These are phyloP conservation scores for Pyrus hybrid DNA, from an alignment of 331 rosid genomes.

Conservation along the genomic window DNA sequence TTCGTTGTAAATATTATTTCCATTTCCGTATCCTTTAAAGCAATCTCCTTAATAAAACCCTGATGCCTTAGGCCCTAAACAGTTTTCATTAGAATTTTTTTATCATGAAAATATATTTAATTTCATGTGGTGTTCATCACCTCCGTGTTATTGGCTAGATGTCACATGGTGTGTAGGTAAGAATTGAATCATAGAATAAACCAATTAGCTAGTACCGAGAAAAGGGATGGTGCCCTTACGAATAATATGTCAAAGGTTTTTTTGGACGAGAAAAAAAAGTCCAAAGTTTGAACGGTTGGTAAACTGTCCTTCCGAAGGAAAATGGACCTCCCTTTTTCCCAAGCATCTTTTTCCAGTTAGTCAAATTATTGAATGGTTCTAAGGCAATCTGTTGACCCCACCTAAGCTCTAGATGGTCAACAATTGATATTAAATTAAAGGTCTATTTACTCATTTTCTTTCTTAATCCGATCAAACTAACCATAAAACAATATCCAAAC, in stretches of 20 bases:
- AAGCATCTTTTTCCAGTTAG: not conserved
- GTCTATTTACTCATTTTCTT: not conserved
- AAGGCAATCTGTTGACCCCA: not conserved
- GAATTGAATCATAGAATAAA: not conserved
- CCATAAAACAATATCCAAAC: not conserved
- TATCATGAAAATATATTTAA: not conserved
- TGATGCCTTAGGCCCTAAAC: not conserved
- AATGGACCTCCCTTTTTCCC: not conserved
- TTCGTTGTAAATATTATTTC: not conserved
- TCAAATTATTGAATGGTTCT: not conserved
- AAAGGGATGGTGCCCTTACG: not conserved
- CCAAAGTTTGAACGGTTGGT: not conserved
- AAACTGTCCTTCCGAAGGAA: not conserved
- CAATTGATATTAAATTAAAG: not conserved
- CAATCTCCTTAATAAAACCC: not conserved
- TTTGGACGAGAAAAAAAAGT: not conserved
- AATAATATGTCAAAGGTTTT: not conserved
- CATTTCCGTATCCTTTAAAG: too few species aligned
- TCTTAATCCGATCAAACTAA: not conserved
- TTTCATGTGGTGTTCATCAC: too few species aligned
- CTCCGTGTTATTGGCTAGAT: too few species aligned
- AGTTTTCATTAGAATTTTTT: not conserved
- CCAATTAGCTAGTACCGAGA: not conserved
- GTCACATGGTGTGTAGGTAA: not conserved
- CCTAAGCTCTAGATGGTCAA: not conserved